Evolutionary conservation across 208 protist genomes (phyloP), one percentile per base, ranked within the genome.

Genomic region (Trypanosomatidae sp.): DNA sequence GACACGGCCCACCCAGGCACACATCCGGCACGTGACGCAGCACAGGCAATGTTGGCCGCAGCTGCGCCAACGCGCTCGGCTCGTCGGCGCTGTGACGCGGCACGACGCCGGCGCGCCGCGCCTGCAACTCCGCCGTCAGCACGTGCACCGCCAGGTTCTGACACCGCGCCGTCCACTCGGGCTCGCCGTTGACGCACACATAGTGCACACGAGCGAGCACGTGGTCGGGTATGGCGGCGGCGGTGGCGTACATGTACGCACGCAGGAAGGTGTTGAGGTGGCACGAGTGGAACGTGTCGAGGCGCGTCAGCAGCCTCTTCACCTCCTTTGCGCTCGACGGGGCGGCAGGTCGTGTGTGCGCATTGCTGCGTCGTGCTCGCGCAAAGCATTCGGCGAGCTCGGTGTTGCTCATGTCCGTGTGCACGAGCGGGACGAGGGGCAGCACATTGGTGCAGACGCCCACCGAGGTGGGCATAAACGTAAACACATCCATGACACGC

Each of bases 201-300:
- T 52, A 64, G n/a, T 62, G 65, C 28, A 91, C 71, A 13, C 38
- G 61, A 24, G 63, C 66, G 26, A 88, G 44, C 23, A 71, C 64
- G 1, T 48, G 48, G 4, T 78, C 61, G 7, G 82, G 64, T 6
- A 90, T 66, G 22, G 52, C 47, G 38, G 69, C 57, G 30, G 52
- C 42, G 5, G n/a, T n/a, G n/a, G 59, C 66, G 53, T 77, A 79
- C 66, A 86, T 72, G 57, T 88, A 92, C 18, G 54, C 75, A 32
- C 70, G 66, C 13, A 88, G 56, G 43, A 92, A 88, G 0, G 56
- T 48, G 33, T 79, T 82, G 11, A 81, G 52, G 33, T 92, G 78
- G 1, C 63, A 72, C 6, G 74, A 71, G 43, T 76, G 55, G 40
- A 86, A 79, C n/a, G 55, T 35, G 45, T 81, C 66, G 3, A 82